Base-by-base conservation (phyloP, 306 rosid genomes). In the Prosopis cineraria region DNA sequence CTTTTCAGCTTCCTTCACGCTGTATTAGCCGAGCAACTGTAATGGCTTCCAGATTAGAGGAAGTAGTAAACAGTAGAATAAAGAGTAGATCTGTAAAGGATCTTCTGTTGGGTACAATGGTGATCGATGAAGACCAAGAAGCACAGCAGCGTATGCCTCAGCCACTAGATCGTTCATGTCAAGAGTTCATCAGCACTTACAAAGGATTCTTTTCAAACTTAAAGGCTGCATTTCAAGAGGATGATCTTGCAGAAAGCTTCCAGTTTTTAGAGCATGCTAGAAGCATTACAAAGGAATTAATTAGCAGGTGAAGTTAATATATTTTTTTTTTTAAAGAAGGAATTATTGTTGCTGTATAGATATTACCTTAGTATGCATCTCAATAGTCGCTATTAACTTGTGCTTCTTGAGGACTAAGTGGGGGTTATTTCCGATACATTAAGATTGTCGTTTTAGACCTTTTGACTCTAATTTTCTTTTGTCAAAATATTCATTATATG, bases 21-120 rank as follows among this genome's bases (percentile, higher is more conserved):
- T 91, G 98, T 82, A 76, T 95, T 59, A 79, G 87, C 39, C 91
- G 89, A 75, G 98, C 93, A 59, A 83, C 84, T 55, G 40, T 70
- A 50, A 94, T 95, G 97, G 98, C 97, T 79, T 81, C 90, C 62
- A 84, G 85, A 84, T 72, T 93, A 69, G 98, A 95, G 82, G 89
- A 74, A 30, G 45, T 85, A n/a, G 90, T 86, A 73, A 84, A 80
- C 80, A 83, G 66, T 59, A 85, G 92, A 88, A 70, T 74, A 67
- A 85, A 60, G 66, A 64, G 70, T 50, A 89, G 84, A 79, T 73
- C 69, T 5, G 74, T 59, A 70, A 82, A 85, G 78, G 53, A 45
- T 74, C 65, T 22, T 53, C 74, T 64, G 72, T 58, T 70, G 78
- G 85, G 80, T 43, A 43, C 79, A 59, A 27, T 22, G 31, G 70